phyloP scores from a whole-genome alignment of 495 filamentous ascomycete genomes.

The Hypoxylon perforatum region DNA sequence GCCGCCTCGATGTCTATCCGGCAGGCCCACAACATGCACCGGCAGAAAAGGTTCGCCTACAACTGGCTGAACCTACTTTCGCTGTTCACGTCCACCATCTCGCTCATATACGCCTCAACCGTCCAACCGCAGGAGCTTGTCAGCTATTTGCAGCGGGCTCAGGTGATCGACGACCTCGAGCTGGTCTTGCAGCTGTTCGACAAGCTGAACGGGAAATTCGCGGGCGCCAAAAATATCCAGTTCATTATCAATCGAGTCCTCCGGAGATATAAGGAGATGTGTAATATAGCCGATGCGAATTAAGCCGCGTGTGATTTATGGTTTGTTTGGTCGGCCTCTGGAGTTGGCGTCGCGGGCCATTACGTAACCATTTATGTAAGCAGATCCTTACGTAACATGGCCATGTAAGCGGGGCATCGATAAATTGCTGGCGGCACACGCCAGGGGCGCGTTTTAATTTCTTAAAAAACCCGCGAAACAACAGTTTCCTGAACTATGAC shows the following conservation, averaged over 20 bases:
- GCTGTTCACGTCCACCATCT: slow-evolving; percentile 51
- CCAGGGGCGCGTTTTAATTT: too few relatives aligned
- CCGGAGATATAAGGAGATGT: slow-evolving; percentile 32
- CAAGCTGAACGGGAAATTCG: slow-evolving; percentile 48
- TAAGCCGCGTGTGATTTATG: neutral
- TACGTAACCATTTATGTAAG: too few relatives aligned
- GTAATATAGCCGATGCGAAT: neutral
- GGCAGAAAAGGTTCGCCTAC: slow-evolving; percentile 52
- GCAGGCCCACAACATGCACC: slow-evolving; percentile 51
- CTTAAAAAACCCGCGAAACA: too few relatives aligned
- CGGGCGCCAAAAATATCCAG: slow-evolving; percentile 48
- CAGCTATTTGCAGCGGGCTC: slow-evolving; percentile 34
- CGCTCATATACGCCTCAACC: slow-evolving; percentile 53
- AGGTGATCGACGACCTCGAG: slow-evolving; percentile 49
- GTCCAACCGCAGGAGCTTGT: slow-evolving; percentile 44
- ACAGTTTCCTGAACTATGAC: too few relatives aligned
- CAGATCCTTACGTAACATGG: too few relatives aligned
- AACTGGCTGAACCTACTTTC: slow-evolving; percentile 56
- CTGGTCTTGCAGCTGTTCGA: slow-evolving; percentile 48
- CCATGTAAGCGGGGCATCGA: too few relatives aligned
- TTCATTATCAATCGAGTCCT: slow-evolving; percentile 49
- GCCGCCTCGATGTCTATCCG: slow-evolving; percentile 52
- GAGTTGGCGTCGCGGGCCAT: too few relatives aligned
- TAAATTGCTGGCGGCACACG: too few relatives aligned
- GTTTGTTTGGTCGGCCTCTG: neutral